Conservation (phyloP, 1,284 basidiomycete genomes). For the Heterobasidion irregulare region DNA sequence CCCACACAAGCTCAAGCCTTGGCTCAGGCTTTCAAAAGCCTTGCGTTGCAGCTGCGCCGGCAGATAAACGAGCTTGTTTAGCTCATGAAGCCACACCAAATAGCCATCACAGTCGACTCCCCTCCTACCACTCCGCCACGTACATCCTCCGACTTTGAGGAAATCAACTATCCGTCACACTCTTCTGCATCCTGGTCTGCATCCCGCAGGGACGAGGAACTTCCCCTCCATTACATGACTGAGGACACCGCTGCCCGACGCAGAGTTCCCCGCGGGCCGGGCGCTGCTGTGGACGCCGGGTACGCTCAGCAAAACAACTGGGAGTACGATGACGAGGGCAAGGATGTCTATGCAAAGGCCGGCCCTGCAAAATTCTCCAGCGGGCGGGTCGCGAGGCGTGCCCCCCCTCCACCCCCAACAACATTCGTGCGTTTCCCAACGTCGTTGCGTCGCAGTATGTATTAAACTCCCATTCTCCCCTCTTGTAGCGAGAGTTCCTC, state of each 20-base stretch:
- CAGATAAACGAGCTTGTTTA: conserved; percentile 4
- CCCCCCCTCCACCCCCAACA: conserved; percentile 58
- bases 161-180: conserved; percentile 48
- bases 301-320: conserved; percentile 28
- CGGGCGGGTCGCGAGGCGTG: conserved; percentile 46
- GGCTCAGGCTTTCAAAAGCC: too few species aligned
- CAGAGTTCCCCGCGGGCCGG: conserved; percentile 40
- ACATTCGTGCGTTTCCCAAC: conserved; percentile 47
- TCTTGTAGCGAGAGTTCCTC: conserved; percentile 62
- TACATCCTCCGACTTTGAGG: conserved; percentile 61
- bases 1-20: too few species aligned
- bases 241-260: conserved; percentile 58
- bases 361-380: conserved; percentile 40
- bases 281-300: conserved; percentile 25
- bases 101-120: conserved; percentile 63
- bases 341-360: conserved; percentile 66
- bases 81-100: conserved; percentile 56
- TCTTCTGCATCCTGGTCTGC: conserved; percentile 27
- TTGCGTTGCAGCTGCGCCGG: not conserved
- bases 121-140: conserved; percentile 28
- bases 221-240: conserved; percentile 64
- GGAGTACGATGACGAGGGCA: conserved; percentile 57
- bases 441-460: not conserved
- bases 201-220: conserved; percentile 38
- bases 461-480: too few species aligned